Evolutionary conservation across 2,329 filamentous ascomycete species (phyloP).

Genomic region (Neofusicoccum kwambonambiense): DNA sequence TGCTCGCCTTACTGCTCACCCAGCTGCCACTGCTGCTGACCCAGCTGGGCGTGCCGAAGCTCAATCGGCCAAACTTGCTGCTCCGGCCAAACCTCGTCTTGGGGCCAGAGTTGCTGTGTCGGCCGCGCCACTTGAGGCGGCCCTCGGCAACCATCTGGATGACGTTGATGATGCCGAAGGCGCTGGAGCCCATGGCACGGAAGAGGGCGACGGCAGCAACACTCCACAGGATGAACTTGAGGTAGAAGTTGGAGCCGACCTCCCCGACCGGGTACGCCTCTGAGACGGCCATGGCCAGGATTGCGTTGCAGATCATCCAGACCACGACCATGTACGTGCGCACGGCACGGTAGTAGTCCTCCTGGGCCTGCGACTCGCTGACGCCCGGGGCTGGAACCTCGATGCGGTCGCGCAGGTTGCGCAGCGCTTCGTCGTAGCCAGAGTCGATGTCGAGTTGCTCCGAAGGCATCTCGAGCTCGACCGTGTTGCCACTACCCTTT

Average conservation of each 20-base stretch:
- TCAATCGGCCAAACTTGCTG: slow-evolving; percentile 2
- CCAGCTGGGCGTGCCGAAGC: background rate
- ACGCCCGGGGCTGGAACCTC: slow-evolving; percentile 66
- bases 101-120: background rate
- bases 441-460: slow-evolving; percentile 98
- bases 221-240: slow-evolving; percentile 89
- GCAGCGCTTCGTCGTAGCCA: slow-evolving; percentile 93
- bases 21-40: slow-evolving; percentile 10
- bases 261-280: slow-evolving; percentile 75
- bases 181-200: slow-evolving; percentile 75
- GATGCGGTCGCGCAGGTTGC: slow-evolving; percentile 89
- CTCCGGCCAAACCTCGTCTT: slow-evolving; percentile 1
- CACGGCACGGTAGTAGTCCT: slow-evolving; percentile 97
- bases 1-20: slow-evolving; percentile 14
- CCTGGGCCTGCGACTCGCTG: slow-evolving; percentile 81
- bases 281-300: slow-evolving; percentile 88
- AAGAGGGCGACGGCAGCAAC: slow-evolving; percentile 86
- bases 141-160: slow-evolving; percentile 87
- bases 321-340: slow-evolving; percentile 96
- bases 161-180: slow-evolving; percentile 80
- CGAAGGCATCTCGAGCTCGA: slow-evolving; percentile 95
- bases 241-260: slow-evolving; percentile 82
- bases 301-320: slow-evolving; percentile 90
- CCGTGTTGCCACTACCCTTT: slow-evolving; percentile 68
- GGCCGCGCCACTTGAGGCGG: slow-evolving; percentile 59